phyloP scores from a whole-genome alignment of 1,139 yeast species.

The Tardiomyces digboiensis region DNA sequence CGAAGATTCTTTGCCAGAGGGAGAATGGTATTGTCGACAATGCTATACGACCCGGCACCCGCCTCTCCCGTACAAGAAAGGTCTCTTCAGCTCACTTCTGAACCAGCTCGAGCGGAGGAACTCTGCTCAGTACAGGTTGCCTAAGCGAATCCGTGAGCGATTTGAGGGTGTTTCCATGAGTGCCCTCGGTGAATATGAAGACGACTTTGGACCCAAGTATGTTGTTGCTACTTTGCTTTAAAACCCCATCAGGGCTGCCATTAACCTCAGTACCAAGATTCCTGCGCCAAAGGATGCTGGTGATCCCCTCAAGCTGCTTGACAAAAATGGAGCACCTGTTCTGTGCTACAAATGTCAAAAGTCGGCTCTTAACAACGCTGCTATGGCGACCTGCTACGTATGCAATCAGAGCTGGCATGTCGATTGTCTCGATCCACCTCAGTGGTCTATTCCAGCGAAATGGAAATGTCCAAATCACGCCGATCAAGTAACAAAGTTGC shows the following conservation, averaged over 20 bases:
- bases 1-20: slow-evolving; percentile 67
- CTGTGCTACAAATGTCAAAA: slow-evolving; percentile 70
- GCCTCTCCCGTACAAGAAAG: slow-evolving; percentile 25
- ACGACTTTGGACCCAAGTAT: slow-evolving; percentile 28
- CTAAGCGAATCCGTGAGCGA: slow-evolving; percentile 57
- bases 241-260: too few relatives aligned
- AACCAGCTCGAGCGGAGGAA: slow-evolving; percentile 49
- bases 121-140: slow-evolving; percentile 68
- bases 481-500: slow-evolving; percentile 38
- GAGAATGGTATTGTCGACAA: slow-evolving; percentile 82
- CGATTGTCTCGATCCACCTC: slow-evolving; percentile 76
- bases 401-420: slow-evolving; percentile 88
- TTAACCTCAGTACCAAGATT: slow-evolving; percentile 24
- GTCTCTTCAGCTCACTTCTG: slow-evolving; percentile 55
- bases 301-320: slow-evolving; percentile 58
- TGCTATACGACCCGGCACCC: slow-evolving; percentile 36
- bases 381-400: slow-evolving; percentile 70
- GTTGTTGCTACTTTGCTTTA: slow-evolving; percentile 3
- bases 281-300: slow-evolving; percentile 38
- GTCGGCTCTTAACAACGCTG: slow-evolving; percentile 50
- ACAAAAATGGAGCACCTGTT: slow-evolving; percentile 52
- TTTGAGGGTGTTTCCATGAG: slow-evolving; percentile 68
- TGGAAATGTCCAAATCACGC: slow-evolving; percentile 96
- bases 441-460: slow-evolving; percentile 64
- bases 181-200: slow-evolving; percentile 61